phyloP scores from a whole-genome alignment of 2,329 filamentous ascomycete species.

The Curvularia eragrostidis region DNA sequence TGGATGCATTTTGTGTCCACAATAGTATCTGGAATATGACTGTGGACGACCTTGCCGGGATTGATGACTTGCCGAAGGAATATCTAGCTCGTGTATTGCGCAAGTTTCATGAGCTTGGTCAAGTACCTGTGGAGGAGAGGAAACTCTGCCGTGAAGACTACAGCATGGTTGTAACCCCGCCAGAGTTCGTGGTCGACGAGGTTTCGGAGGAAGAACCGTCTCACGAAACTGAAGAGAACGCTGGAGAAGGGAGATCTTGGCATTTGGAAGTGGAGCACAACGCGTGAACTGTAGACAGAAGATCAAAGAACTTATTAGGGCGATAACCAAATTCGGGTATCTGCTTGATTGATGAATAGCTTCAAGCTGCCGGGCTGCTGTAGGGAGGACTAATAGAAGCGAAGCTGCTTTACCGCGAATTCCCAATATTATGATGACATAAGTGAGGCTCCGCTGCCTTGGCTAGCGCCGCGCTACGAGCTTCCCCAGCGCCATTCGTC shows the following conservation, averaged over 20 bases:
- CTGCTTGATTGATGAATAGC: neutral
- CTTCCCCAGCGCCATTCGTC: conserved; percentile 27
- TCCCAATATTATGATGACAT: conserved; percentile 12
- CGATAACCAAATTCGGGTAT: neutral
- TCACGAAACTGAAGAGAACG: neutral
- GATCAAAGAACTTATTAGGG: neutral
- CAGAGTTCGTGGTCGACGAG: neutral
- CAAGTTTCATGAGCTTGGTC: neutral
- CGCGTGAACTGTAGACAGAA: neutral
- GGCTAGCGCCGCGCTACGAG: conserved; percentile 25
- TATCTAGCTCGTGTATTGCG: neutral
- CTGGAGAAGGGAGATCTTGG: neutral
- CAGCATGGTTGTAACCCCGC: neutral
- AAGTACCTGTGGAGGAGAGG: neutral
- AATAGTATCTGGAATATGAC: neutral
- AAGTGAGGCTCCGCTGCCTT: conserved; percentile 26
- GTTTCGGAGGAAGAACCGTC: neutral
- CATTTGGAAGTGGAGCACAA: neutral
- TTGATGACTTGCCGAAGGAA: neutral
- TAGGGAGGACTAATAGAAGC: neutral
- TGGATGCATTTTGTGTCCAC: neutral
- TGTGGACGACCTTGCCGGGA: neutral
- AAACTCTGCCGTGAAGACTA: neutral
- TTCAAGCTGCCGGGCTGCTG: neutral
- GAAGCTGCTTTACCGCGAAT: neutral